Conservation (phyloP, 805 yeast genomes). For the Geotrichum ghanense region DNA sequence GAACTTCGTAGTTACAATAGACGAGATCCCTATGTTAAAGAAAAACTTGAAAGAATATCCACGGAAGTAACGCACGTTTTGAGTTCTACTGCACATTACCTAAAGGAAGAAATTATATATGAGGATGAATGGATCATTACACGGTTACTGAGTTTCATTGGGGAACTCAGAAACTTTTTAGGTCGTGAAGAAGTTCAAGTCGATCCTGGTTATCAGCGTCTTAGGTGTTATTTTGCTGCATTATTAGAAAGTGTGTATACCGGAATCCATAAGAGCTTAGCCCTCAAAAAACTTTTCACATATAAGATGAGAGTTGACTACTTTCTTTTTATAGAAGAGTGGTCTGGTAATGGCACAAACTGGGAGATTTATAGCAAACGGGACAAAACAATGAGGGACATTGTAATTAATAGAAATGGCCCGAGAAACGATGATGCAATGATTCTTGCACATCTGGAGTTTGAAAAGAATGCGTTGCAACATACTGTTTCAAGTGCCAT, state of each 20-base stretch:
- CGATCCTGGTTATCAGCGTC: conserved; percentile 59
- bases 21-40: conserved; percentile 15
- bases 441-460: conserved; percentile 63
- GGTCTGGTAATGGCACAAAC: conserved; percentile 86
- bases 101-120: conserved; percentile 38
- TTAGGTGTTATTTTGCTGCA: conserved; percentile 76
- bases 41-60: conserved; percentile 32
- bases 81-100: conserved; percentile 54
- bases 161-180: conserved; percentile 49
- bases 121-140: conserved; percentile 60
- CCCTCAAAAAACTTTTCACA: conserved; percentile 52
- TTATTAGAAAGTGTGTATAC: conserved; percentile 63
- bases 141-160: conserved; percentile 50
- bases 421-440: conserved; percentile 26
- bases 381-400: conserved; percentile 43
- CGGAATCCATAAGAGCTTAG: conserved; percentile 21
- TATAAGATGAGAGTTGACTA: conserved; percentile 78
- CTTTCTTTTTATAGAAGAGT: conserved; percentile 72
- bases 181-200: conserved; percentile 46
- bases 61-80: conserved; percentile 72
- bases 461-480: conserved; percentile 62
- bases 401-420: conserved; percentile 27
- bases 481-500: conserved; percentile 67
- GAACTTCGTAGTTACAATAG: conserved; percentile 14
- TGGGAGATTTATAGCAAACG: conserved; percentile 52